Evolutionary conservation across 441 rosid genomes (phyloP).

Genomic region (Pelargonium fulgidum): DNA sequence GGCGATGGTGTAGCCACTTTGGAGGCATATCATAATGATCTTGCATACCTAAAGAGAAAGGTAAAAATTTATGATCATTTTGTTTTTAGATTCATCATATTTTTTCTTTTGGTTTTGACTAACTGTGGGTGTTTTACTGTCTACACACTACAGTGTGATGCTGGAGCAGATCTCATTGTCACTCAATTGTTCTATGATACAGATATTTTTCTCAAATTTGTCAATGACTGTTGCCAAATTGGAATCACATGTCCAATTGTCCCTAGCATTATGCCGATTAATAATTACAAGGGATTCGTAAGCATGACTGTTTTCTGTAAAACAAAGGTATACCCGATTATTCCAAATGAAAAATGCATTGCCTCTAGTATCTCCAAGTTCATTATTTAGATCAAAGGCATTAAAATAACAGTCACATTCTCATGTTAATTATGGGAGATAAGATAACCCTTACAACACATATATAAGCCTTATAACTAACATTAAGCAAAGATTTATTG

Average conservation of each 20-base stretch:
- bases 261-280: slow-evolving; percentile 97
- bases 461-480: too few species aligned
- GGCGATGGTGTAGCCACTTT: slow-evolving; percentile 55
- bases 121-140: not conserved
- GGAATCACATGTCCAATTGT: slow-evolving; percentile 89
- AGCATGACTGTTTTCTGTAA: slow-evolving; percentile 99
- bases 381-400: too few species aligned
- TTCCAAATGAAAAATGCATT: too few species aligned
- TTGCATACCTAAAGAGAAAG: slow-evolving; percentile 80
- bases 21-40: slow-evolving; percentile 73
- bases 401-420: too few species aligned
- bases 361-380: too few species aligned
- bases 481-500: too few species aligned
- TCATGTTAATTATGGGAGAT: too few species aligned
- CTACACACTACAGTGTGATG: slow-evolving; percentile 53
- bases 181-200: slow-evolving; percentile 94
- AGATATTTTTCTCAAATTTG: slow-evolving; percentile 78
- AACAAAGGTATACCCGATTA: slow-evolving; percentile 52
- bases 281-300: slow-evolving; percentile 86
- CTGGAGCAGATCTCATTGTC: slow-evolving; percentile 86
- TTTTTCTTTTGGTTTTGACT: not conserved
- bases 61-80: slow-evolving; percentile 21
- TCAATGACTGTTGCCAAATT: slow-evolving; percentile 83
- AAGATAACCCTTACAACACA: too few species aligned
- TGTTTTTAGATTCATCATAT: not conserved